Evolutionary conservation across 768 basidiomycete species (phyloP), one percentile per base, ranked within the genome.

Genomic region (Leucocoprinus birnbaumii): DNA sequence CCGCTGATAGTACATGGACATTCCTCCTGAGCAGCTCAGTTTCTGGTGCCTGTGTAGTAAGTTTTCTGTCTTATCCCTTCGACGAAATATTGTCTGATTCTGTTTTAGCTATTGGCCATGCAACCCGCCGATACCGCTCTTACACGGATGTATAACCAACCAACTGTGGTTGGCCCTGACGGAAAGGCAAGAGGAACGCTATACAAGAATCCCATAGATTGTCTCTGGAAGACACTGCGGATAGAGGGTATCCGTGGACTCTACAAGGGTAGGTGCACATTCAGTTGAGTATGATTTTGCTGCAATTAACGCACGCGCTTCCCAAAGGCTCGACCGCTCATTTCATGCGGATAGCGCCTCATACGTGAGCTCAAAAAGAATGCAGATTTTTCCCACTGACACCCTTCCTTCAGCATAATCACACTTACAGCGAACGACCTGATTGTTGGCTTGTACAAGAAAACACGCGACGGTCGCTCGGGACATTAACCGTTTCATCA

Each of bases 121-220:
- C 96, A 98, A 70, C 93, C 93, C 7, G 91, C 92, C 7, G 91
- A 94, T 67, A 94, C 91, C 22, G 93, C 91, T 48, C 71, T 98
- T 47, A 98, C 97, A 6, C 80, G 97, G 55, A 86, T 98, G 81
- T 99, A 98, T 69, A 98, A 98, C 65, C 97, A 96, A 76, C 90
- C 92, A 9, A 94, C 92, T 0, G 77, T 76, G 61, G 73, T 73
- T 43, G 77, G 85, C 35, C 84, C 88, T 2, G 78, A 88, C 61
- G 94, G 94, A 31, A 85, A 74, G 61, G 66, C 82, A 25, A 80
- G 83, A 58, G 95, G 94, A 11, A 74, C 83, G 1, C 71, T 95
- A 18, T 97, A 98, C 72, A 89, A 80, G 68, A 94, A 89, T 65
- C 95, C 95, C 3, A 86, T 98, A 62, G 94, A 98, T 63, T 98